These are phyloP conservation scores for Solanum verrucosum DNA, from an alignment of 257 asterid species.

Conservation along the genomic window DNA sequence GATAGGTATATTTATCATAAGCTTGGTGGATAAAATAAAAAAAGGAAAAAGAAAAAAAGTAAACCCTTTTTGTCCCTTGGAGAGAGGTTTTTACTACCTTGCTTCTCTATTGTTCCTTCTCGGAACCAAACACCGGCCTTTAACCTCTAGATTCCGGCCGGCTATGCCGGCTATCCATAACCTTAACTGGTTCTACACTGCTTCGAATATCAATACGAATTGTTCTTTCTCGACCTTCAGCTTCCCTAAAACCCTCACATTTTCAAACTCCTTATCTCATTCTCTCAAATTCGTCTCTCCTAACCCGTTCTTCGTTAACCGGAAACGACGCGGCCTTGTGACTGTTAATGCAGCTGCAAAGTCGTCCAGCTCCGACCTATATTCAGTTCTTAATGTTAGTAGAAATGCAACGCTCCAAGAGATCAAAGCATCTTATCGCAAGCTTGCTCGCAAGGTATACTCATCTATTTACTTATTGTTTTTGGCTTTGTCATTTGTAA, in stretches of 20 bases:
- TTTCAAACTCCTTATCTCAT: constrained; percentile 1
- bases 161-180: not conserved
- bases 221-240: not conserved
- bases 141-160: not conserved
- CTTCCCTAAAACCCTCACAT: constrained; percentile 9
- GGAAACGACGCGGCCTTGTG: constrained; percentile 36
- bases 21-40: not conserved
- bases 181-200: not conserved
- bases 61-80: not conserved
- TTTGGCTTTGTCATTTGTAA: not conserved
- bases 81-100: not conserved
- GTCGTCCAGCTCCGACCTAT: constrained; percentile 44
- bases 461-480: not conserved
- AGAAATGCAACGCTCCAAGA: constrained; percentile 76
- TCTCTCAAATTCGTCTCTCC: not conserved
- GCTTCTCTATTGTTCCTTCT: not conserved
- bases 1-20: no score
- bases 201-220: not conserved
- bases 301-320: not conserved
- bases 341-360: constrained; percentile 25
- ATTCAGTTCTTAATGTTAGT: constrained; percentile 66
- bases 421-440: constrained; percentile 81
- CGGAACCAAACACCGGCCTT: not conserved
- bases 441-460: constrained; percentile 87
- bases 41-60: not conserved